Conservation (phyloP, 345 rosid genomes). For the Eutrema heterophyllum region DNA sequence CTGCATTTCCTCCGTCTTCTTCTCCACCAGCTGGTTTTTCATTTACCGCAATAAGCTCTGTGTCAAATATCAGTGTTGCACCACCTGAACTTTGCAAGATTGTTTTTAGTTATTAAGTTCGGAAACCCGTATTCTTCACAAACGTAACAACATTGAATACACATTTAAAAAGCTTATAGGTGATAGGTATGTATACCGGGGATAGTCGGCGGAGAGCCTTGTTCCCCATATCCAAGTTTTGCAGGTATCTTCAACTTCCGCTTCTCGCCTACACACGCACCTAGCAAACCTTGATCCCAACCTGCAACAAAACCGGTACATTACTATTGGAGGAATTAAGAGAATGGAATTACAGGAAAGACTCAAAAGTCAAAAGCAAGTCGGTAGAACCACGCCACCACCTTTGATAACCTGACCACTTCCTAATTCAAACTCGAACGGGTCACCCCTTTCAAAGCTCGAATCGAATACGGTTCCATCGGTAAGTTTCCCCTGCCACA, state of each 20-base stretch:
- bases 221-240: constrained; percentile 85
- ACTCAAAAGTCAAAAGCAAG: neutral
- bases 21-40: constrained; percentile 52
- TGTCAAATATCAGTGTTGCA: constrained; percentile 83
- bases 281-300: constrained; percentile 95
- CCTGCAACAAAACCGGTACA: constrained; percentile 39
- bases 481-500: constrained; percentile 76
- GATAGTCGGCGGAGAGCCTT: constrained; percentile 92
- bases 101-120: neutral
- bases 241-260: constrained; percentile 92
- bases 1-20: neutral
- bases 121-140: neutral
- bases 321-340: neutral
- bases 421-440: constrained; percentile 89
- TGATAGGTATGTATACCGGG: constrained; percentile 49
- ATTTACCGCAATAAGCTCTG: constrained; percentile 82
- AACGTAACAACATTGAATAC: neutral
- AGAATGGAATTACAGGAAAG: neutral
- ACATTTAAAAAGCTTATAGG: neutral
- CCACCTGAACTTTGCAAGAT: constrained; percentile 56
- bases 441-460: constrained; percentile 94
- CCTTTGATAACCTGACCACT: constrained; percentile 95
- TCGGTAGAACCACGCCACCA: constrained; percentile 11
- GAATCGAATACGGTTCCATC: constrained; percentile 97
- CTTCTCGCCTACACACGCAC: constrained; percentile 86